These are phyloP conservation scores for Chaetomium sp. DNA, from an alignment of 2,329 filamentous ascomycete species.

Conservation along the genomic window DNA sequence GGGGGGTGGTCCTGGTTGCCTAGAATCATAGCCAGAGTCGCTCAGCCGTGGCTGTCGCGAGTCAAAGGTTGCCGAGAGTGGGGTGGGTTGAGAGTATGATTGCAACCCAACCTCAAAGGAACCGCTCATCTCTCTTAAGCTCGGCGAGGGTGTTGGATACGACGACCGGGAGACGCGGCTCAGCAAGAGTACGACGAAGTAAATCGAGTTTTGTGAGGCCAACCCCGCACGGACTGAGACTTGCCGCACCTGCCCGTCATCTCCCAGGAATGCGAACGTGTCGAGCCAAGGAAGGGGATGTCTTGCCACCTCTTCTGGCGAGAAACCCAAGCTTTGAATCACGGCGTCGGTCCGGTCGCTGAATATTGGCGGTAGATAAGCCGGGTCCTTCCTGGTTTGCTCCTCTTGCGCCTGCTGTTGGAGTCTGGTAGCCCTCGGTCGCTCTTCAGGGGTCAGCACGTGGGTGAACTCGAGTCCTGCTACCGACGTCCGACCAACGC, in stretches of 20 bases:
- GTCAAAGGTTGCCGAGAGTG: slow-evolving; percentile 44
- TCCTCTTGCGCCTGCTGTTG: slow-evolving; percentile 51
- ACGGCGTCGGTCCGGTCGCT: slow-evolving; percentile 48
- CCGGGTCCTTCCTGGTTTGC: slow-evolving; percentile 51
- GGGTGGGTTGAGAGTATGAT: slow-evolving; percentile 38
- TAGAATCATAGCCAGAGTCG: slow-evolving; percentile 25
- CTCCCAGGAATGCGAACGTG: slow-evolving; percentile 46
- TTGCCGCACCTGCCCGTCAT: slow-evolving; percentile 45
- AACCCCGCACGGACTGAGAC: slow-evolving; percentile 49
- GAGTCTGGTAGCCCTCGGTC: slow-evolving; percentile 41
- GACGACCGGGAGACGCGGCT: slow-evolving; percentile 32
- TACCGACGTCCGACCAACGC: slow-evolving; percentile 43
- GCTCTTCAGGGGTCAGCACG: slow-evolving; percentile 45
- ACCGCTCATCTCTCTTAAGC: slow-evolving; percentile 37
- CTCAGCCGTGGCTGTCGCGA: slow-evolving; percentile 36
- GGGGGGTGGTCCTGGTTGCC: slow-evolving; percentile 21
- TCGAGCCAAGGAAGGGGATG: slow-evolving; percentile 49
- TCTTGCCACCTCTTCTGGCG: slow-evolving; percentile 45
- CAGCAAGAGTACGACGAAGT: slow-evolving; percentile 52
- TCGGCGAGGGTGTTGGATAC: slow-evolving; percentile 41
- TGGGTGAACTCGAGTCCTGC: slow-evolving; percentile 48
- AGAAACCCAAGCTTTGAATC: slow-evolving; percentile 49
- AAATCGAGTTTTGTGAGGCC: slow-evolving; percentile 55
- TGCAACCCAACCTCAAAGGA: slow-evolving; percentile 35
- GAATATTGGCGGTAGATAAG: slow-evolving; percentile 59